phyloP scores from a whole-genome alignment of 352 stramenopile species.

The Phytophthora tentaculata region DNA sequence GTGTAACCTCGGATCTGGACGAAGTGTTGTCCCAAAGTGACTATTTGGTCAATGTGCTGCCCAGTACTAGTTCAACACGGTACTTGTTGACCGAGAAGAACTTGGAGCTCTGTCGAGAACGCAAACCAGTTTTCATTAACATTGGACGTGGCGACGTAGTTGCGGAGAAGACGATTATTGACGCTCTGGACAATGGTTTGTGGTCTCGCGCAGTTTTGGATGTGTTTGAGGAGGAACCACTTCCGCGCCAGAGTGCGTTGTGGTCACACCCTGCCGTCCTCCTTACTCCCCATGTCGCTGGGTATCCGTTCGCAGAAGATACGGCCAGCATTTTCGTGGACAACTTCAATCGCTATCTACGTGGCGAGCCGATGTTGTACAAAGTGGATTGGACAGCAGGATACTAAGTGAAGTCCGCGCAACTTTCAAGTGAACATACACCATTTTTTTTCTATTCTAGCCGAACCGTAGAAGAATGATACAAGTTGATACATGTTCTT shows the following conservation, averaged over 20 bases:
- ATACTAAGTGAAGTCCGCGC: no score
- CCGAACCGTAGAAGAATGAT: no score
- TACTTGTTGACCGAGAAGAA: conserved; percentile 60
- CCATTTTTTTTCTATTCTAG: background rate
- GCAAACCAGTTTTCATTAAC: conserved; percentile 68
- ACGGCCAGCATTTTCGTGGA: conserved; percentile 72
- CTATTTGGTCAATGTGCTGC: conserved; percentile 86
- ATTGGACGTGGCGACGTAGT: conserved; percentile 54
- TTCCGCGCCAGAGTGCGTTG: conserved; percentile 48
- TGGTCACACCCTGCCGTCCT: conserved; percentile 63
- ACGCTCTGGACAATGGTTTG: background rate
- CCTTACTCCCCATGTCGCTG: conserved; percentile 81
- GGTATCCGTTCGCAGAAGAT: conserved; percentile 66
- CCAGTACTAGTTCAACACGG: conserved; percentile 75
- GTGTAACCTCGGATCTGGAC: conserved; percentile 52
- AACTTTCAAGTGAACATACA: background rate
- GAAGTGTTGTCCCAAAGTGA: conserved; percentile 59
- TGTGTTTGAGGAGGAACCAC: conserved; percentile 39
- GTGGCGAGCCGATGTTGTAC: conserved; percentile 28
- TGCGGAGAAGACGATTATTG: background rate
- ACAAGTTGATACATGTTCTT: no score
- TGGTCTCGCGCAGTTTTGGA: background rate
- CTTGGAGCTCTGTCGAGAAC: conserved; percentile 43
- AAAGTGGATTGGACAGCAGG: conserved; percentile 29
- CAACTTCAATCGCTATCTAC: conserved; percentile 46